phyloP scores from a whole-genome alignment of 495 filamentous ascomycete genomes.

The Evansstolkia leycettana region DNA sequence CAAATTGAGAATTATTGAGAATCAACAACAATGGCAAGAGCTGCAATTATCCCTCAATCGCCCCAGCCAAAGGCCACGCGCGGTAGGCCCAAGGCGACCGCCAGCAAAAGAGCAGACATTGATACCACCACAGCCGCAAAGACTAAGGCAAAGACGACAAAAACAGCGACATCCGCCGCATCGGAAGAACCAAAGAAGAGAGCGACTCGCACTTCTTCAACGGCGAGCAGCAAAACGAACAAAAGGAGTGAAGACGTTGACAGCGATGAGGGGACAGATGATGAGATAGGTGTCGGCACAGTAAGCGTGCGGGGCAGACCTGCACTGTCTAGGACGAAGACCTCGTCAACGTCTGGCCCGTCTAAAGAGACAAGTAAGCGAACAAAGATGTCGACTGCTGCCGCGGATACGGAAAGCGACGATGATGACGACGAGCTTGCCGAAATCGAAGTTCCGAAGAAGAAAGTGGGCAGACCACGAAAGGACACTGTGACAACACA shows the following conservation, averaged over 20 bases:
- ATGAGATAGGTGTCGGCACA: constrained; percentile 16
- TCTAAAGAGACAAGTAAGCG: neutral
- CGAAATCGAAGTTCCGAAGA: constrained; percentile 20
- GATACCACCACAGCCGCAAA: constrained; percentile 8
- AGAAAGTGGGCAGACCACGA: constrained; percentile 25
- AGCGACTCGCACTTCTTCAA: constrained; percentile 1
- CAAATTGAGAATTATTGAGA: no score
- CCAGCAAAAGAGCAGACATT: constrained; percentile 12
- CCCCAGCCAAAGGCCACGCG: constrained; percentile 24
- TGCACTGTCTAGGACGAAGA: neutral
- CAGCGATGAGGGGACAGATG: constrained; percentile 25
- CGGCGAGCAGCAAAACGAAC: neutral
- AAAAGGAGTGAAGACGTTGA: constrained; percentile 7
- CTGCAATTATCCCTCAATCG: constrained; percentile 25
- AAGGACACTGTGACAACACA: constrained; percentile 8
- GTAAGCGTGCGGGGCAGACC: no score
- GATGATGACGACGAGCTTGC: constrained; percentile 14
- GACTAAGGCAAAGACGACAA: constrained; percentile 7
- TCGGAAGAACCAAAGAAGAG: constrained; percentile 4
- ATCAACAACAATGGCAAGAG: constrained; percentile 23
- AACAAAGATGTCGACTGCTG: neutral
- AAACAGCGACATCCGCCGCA: constrained; percentile 7
- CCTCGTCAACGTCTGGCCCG: neutral
- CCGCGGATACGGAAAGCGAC: constrained; percentile 5
- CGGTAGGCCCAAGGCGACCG: constrained; percentile 11